Evolutionary conservation across 306 rosid genomes (phyloP), one percentile per base, ranked within the genome.

Genomic region (Geum urbanum): DNA sequence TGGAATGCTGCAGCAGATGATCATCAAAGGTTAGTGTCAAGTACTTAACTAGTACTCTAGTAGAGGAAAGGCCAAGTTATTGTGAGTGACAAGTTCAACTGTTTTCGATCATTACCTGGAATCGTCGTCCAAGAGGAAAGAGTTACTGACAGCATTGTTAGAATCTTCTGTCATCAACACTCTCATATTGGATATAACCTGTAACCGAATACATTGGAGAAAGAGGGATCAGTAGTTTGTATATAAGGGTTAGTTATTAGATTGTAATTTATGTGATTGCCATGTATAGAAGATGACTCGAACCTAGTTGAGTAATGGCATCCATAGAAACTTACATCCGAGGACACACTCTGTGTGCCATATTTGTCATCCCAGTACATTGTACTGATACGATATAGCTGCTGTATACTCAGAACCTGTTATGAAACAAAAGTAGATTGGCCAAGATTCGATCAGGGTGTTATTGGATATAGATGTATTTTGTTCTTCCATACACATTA

Each of bases 351-450:
- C 78, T 95, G 97, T 0, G 99, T 95, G 82, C 99, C 97, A 39
- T 91, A 95, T 81, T 91, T 95, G 89, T 95, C 99, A 82, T 95
- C 99, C 99, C 99, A 95, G 76, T 95, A 95, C 99, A 95, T 95
- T 68, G 99, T 95, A 85, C 99, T 89, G 72, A 95, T 95, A 79
- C 99, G 91, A 78, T 95, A 95, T 78, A 95, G 79, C 77, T 95
- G 99, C 73, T 95, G 99, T 76, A 95, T 95, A 79, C 99, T 95
- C 80, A 95, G 99, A 68, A 88, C 99, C 99, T 95, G 88, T 74
- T 56, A 56, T 72, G 35, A 63, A 77, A 75, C 57, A 86, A 83
- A 56, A 81, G 85, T 74, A 11, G 74, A 81, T 49, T 85, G 80
- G 58, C 14, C 50, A 70, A 69, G 57, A 60, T 60, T 43, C 16